Base-by-base conservation (phyloP, 352 stramenopile species). In the Phytophthora citrophthora region DNA sequence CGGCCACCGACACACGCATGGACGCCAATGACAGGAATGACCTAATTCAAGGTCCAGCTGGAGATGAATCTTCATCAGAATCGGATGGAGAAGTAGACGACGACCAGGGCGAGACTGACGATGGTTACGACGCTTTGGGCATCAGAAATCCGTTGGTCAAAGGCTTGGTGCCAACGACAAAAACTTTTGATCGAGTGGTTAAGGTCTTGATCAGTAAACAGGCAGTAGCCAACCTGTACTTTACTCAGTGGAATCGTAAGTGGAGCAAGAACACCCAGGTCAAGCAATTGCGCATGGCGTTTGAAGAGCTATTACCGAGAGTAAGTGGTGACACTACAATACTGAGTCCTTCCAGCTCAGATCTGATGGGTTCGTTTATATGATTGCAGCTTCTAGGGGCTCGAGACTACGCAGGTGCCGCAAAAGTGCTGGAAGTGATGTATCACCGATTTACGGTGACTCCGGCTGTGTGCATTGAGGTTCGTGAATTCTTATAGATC, bases 391-490 rank as follows among this genome's bases (percentile, higher is more conserved):
- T 95, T 5, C 60, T 91, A 11, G 81, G 80, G 8, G 86, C 75
- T 57, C 70, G 86, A 45, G 86, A 95, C 49, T 95, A 86, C 63
- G 74, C 63, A 29, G 87, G 81, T 1, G 87, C 85, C 2, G 79
- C 83, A 20, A 79, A 89, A 60, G 78, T 91, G 8, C 61, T 95
- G 18, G 72, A 74, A 0, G 59, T 90, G 9, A 61, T 95, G 27
- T 95, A 92, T 57, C 69, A 90, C 61, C 76, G 81, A 16, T 93
- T 93, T 48, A 64, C 70, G 15, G 38, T 87, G 15, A 70, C 82
- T 38, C 80, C 83, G 52, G 73, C 75, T 12, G 43, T 82, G 38
- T 95, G 85, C 39, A 72, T 90, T 23, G 78, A 92, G 80, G 87
- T 93, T 32, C 15, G 55, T 57, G 34, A 27, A 39, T 41, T 31